These are phyloP conservation scores for Magnaporthiopsis poae DNA, from an alignment of 2,329 filamentous ascomycete species.

Conservation along the genomic window DNA sequence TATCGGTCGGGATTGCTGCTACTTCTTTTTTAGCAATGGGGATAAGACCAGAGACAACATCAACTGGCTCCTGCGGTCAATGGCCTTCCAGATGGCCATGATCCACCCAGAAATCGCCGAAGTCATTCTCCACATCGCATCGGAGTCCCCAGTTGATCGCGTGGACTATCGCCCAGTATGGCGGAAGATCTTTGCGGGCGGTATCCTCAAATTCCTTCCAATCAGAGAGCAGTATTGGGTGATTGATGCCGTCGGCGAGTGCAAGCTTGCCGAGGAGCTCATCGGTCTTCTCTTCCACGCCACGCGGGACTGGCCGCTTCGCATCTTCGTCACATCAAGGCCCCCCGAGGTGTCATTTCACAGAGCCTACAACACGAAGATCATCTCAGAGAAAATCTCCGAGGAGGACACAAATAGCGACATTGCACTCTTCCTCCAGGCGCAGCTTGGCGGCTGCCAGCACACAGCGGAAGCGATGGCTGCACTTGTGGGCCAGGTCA, in stretches of 20 bases:
- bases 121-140: slow-evolving; percentile 9
- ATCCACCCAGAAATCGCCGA: slow-evolving; percentile 14
- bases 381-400: slow-evolving; percentile 15
- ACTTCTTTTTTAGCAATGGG: slow-evolving; percentile 14
- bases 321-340: slow-evolving; percentile 20
- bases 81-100: slow-evolving; percentile 23
- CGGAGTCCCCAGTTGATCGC: slow-evolving; percentile 12
- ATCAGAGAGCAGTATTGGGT: slow-evolving; percentile 21
- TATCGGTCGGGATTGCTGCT: slow-evolving; percentile 11
- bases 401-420: slow-evolving; percentile 18
- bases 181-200: slow-evolving; percentile 17
- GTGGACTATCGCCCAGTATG: slow-evolving; percentile 19
- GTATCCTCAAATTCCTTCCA: slow-evolving; percentile 16
- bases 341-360: slow-evolving; percentile 12
- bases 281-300: slow-evolving; percentile 16
- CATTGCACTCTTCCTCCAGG: slow-evolving; percentile 17
- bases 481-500: slow-evolving; percentile 13
- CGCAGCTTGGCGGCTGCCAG: slow-evolving; percentile 9
- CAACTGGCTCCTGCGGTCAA: slow-evolving; percentile 17
- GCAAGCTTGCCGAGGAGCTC: slow-evolving; percentile 15
- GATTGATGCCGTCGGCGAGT: slow-evolving; percentile 25
- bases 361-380: slow-evolving; percentile 8
- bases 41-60: slow-evolving; percentile 10
- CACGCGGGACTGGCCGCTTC: slow-evolving; percentile 19
- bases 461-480: slow-evolving; percentile 13